Base-by-base conservation (phyloP, 441 rosid species). In the Bruguiera hainesii region DNA sequence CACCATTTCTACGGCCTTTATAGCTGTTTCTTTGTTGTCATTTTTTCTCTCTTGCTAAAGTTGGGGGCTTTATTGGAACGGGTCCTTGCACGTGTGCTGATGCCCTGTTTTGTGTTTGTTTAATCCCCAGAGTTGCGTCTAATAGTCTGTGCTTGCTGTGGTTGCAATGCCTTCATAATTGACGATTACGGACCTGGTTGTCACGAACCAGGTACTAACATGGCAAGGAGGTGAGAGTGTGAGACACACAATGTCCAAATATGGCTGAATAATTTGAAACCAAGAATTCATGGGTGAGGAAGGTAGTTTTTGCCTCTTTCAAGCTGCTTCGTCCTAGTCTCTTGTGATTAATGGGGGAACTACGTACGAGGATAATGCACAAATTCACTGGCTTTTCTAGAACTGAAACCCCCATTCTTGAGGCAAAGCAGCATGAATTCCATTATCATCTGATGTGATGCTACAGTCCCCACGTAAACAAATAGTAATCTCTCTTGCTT, bases 61-160 rank as follows among this genome's bases (percentile, higher is more conserved):
- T 18, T 58, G 50, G 48, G 26, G 18, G n/a, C 39, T 56, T 39
- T 63, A 21, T 64, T 55, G 2, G 67, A 23, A 23, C 31, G 26
- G 48, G 53, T 13, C n/a, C 63, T 29, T 69, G 70, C 60, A 66
- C 64, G 63, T 69, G 67, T 60, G 70, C 59, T 60, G 74, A 74
- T 55, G 67, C 66, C 58, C 13, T 42, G 48, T 42, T 13, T 13
- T 42, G 48, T 3, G 48, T 42, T 42, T 13, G 1, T 42, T 13
- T 42, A 18, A 3, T 37, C 48, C 4, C 18, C 18, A 8, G 15
- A 11, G 48, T 42, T 3, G 48, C 48, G 5, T 42, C 16, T 13
- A 42, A 42, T 42, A 13, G 3, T 42, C 48, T 42, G 4, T 42
- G 48, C 15, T 11, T 10, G 48, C 13, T 39, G 11, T 39, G 48